Conservation (phyloP, 2,329 filamentous ascomycete species). For the Macrophomina pseudophaseolina region DNA sequence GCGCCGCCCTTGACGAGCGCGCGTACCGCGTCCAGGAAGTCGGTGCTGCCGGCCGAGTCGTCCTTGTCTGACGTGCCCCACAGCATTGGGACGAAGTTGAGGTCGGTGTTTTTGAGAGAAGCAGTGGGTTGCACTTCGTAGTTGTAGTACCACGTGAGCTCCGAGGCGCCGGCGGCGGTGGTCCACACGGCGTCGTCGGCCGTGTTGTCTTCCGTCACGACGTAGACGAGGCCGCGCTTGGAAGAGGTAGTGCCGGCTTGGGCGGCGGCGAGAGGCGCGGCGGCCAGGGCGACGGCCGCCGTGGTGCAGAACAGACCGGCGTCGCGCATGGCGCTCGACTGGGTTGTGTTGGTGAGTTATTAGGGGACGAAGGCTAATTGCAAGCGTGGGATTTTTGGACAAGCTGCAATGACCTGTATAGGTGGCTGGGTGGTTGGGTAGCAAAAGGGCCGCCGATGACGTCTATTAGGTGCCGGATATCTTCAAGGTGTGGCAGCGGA, state of each 20-base stretch:
- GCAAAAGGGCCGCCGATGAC: slow-evolving; percentile 13
- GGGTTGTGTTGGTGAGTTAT: background rate
- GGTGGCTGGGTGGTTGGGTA: background rate
- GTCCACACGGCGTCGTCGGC: slow-evolving; percentile 71
- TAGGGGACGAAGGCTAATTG: background rate
- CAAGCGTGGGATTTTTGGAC: background rate
- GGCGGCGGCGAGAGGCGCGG: slow-evolving; percentile 28
- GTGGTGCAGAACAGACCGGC: background rate
- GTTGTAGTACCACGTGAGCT: slow-evolving; percentile 87
- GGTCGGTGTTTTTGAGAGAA: slow-evolving; percentile 48
- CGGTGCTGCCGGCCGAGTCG: slow-evolving; percentile 50
- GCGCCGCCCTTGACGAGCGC: slow-evolving; percentile 52
- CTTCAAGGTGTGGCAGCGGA: slow-evolving; percentile 3
- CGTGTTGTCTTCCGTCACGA: slow-evolving; percentile 60
- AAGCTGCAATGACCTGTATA: slow-evolving; percentile 1
- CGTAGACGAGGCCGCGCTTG: slow-evolving; percentile 77
- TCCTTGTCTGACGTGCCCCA: slow-evolving; percentile 63
- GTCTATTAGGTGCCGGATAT: slow-evolving; percentile 14
- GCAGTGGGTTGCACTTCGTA: slow-evolving; percentile 65
- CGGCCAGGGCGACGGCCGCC: slow-evolving; percentile 5
- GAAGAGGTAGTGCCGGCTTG: slow-evolving; percentile 46
- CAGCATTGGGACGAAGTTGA: slow-evolving; percentile 82
- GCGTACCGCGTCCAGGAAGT: slow-evolving; percentile 67
- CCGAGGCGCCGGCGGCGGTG: slow-evolving; percentile 50
- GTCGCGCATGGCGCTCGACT: background rate